Evolutionary conservation across 139 green algal species (phyloP).

Genomic region (Pleodorina starrii): DNA sequence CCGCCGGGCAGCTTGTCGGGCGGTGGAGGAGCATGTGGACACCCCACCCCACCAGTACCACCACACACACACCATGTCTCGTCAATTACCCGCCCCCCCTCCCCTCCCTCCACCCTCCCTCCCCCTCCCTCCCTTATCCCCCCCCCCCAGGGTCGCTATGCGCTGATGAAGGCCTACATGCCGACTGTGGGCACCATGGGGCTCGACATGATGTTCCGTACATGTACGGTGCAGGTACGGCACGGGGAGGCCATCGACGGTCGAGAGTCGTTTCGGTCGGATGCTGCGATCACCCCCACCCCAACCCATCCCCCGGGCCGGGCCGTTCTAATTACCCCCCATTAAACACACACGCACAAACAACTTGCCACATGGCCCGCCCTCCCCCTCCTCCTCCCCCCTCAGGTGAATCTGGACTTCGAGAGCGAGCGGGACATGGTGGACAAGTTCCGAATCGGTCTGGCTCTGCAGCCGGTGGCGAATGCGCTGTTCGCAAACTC

Average conservation of each 20-base stretch:
- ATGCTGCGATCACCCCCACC: no score
- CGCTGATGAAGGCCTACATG: conserved; percentile 91
- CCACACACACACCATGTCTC: no score
- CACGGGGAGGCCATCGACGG: no score
- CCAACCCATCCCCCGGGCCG: no score
- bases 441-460: conserved; percentile 95
- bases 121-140: background rate
- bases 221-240: conserved; percentile 94
- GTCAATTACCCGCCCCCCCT: no score
- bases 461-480: conserved; percentile 97
- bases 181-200: conserved; percentile 91
- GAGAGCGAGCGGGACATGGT: conserved; percentile 97
- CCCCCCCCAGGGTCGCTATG: conserved; percentile 55
- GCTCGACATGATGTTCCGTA: conserved; percentile 99
- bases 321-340: no score
- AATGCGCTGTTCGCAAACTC: conserved; percentile 98
- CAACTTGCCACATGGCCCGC: no score
- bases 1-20: no score
- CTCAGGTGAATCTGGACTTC: conserved; percentile 97
- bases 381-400: background rate
- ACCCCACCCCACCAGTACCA: no score
- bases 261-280: no score
- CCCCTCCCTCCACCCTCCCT: background rate
- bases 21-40: no score
- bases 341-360: no score